Conservation (phyloP, 257 asterid species). For the Fraxinus americana region DNA sequence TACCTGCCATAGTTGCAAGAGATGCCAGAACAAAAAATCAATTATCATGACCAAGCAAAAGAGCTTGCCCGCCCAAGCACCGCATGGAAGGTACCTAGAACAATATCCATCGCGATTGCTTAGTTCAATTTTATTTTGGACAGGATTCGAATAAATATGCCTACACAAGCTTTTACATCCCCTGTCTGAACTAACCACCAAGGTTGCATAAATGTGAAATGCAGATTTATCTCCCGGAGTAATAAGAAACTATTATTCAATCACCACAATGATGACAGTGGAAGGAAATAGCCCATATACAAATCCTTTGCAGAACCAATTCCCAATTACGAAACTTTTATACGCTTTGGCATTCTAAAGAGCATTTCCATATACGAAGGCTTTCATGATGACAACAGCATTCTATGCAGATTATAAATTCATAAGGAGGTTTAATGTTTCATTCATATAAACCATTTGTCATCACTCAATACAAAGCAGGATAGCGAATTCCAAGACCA, state of each 20-base stretch:
- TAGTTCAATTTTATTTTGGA: background rate
- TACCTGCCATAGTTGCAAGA: constrained; percentile 86
- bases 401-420: background rate
- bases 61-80: constrained; percentile 97
- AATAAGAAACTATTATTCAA: background rate
- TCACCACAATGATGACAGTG: background rate
- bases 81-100: constrained; percentile 81
- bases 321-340: background rate
- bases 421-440: background rate
- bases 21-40: constrained; percentile 68
- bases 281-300: background rate
- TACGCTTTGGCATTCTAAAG: background rate
- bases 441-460: background rate
- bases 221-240: background rate
- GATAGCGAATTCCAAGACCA: background rate
- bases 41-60: constrained; percentile 87
- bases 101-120: background rate
- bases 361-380: background rate
- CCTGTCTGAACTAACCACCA: background rate
- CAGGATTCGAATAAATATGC: background rate
- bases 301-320: background rate
- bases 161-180: background rate
- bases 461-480: background rate
- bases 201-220: background rate
- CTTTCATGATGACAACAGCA: background rate